Conservation (phyloP, 2,329 filamentous ascomycete species). For the Diplodia mutila region DNA sequence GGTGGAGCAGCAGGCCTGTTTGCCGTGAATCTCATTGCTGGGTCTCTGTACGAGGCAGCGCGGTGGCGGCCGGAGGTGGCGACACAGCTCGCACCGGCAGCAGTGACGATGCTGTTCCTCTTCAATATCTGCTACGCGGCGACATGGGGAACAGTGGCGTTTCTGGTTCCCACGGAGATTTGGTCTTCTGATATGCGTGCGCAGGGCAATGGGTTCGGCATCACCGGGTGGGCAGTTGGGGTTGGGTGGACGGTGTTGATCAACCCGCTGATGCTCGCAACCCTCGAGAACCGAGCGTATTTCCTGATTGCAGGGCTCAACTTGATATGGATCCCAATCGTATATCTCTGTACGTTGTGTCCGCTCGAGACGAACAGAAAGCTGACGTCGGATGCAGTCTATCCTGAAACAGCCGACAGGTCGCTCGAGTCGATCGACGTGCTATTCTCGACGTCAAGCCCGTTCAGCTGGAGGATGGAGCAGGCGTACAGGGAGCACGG, state of each 20-base stretch:
- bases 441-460: constrained; percentile 53
- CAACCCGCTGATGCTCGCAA: constrained; percentile 57
- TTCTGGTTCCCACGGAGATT: constrained; percentile 59
- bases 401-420: constrained; percentile 50
- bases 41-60: constrained; percentile 27
- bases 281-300: constrained; percentile 54
- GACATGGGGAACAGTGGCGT: constrained; percentile 55
- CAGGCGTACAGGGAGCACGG: constrained; percentile 43
- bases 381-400: constrained; percentile 33
- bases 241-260: constrained; percentile 59
- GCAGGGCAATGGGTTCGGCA: constrained; percentile 63
- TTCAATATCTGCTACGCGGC: constrained; percentile 58
- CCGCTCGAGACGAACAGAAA: neutral
- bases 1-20: constrained; percentile 46
- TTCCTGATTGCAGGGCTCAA: constrained; percentile 58
- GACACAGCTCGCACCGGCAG: constrained; percentile 48
- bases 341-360: constrained; percentile 45
- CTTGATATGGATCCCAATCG: constrained; percentile 55
- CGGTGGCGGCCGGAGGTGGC: constrained; percentile 35
- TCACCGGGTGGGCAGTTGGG: constrained; percentile 63
- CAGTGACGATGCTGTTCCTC: constrained; percentile 54
- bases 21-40: constrained; percentile 48
- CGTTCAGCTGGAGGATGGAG: constrained; percentile 53
- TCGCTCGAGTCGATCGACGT: constrained; percentile 57
- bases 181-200: constrained; percentile 61